Evolutionary conservation across 331 rosid species (phyloP).

Genomic region (Pyracantha coccinea): DNA sequence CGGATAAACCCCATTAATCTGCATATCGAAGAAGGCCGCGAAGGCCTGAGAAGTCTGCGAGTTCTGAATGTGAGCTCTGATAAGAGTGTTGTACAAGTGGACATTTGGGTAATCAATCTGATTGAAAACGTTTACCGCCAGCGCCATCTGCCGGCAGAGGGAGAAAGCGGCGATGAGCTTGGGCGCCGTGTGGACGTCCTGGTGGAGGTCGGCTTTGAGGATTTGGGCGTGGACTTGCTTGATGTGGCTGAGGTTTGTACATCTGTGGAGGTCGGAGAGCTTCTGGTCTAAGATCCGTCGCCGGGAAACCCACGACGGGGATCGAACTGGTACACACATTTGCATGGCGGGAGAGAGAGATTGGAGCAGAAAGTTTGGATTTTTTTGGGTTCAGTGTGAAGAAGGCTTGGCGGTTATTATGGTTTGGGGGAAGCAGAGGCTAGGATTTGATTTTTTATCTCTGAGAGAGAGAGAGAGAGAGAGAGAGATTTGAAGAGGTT

Average conservation of each 20-base stretch:
- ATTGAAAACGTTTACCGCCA: constrained; percentile 55
- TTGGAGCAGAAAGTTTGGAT: background rate
- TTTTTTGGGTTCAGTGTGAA: background rate
- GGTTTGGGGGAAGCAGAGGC: background rate
- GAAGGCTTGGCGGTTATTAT: background rate
- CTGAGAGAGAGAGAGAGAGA: background rate
- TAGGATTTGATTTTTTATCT: background rate
- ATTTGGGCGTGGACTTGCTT: constrained; percentile 81
- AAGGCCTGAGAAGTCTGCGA: constrained; percentile 44
- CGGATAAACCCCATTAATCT: constrained; percentile 25
- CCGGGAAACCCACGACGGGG: constrained; percentile 63
- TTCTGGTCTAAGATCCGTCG: constrained; percentile 62
- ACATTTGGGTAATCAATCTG: constrained; percentile 53
- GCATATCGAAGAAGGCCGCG: constrained; percentile 44
- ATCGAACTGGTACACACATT: constrained; percentile 34
- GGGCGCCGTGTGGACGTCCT: constrained; percentile 51
- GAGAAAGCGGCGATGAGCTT: constrained; percentile 69
- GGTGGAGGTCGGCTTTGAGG: constrained; percentile 57
- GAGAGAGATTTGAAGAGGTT: background rate
- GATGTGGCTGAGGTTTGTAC: constrained; percentile 37
- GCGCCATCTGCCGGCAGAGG: constrained; percentile 35
- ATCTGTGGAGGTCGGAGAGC: constrained; percentile 53
- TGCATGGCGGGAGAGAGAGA: constrained; percentile 27
- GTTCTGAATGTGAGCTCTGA: constrained; percentile 53
- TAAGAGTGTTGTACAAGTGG: constrained; percentile 46